Percentiles rank a stretch among this genome's conserved stretches.
phyloP scores from a whole-genome alignment of 2,329 filamentous ascomycete species.

The Eutypella sp. region DNA sequence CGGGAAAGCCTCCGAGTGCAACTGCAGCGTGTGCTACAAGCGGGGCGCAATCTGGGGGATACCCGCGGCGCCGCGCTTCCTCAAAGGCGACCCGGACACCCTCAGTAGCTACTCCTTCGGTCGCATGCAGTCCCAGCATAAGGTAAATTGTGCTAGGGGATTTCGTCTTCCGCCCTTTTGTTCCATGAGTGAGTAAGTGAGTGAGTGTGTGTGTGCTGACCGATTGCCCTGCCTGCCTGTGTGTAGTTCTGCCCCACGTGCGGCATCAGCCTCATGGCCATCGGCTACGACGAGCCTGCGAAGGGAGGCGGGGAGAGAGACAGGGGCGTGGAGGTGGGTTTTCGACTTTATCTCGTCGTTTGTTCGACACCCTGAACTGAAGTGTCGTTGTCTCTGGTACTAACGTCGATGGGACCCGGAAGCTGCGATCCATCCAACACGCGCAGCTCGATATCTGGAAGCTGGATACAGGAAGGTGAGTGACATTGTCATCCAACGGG shows the following conservation, averaged over 20 bases:
- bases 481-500: too few species aligned
- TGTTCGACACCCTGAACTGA: not conserved
- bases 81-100: slow-evolving; percentile 39
- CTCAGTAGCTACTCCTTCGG: slow-evolving; percentile 43
- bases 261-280: slow-evolving; percentile 37
- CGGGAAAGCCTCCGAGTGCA: slow-evolving; percentile 51
- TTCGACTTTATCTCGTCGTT: not conserved
- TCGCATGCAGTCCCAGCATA: slow-evolving; percentile 33
- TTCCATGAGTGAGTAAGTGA: not conserved
- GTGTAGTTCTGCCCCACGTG: slow-evolving; percentile 48
- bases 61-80: slow-evolving; percentile 33
- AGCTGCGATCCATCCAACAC: slow-evolving; percentile 37
- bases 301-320: slow-evolving; percentile 23
- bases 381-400: not conserved
- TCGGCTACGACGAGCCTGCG: slow-evolving; percentile 14
- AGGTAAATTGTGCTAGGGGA: slow-evolving; percentile 25
- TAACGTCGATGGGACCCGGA: slow-evolving; percentile 4
- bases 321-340: slow-evolving; percentile 38
- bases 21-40: slow-evolving; percentile 61
- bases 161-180: not conserved
- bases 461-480: slow-evolving; percentile 33
- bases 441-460: slow-evolving; percentile 38
- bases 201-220: not conserved
- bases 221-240: too few species aligned
- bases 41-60: slow-evolving; percentile 38